Evolutionary conservation across 257 asterid genomes (phyloP), one percentile per base, ranked within the genome.

Genomic region (Fraxinus cuspidata): DNA sequence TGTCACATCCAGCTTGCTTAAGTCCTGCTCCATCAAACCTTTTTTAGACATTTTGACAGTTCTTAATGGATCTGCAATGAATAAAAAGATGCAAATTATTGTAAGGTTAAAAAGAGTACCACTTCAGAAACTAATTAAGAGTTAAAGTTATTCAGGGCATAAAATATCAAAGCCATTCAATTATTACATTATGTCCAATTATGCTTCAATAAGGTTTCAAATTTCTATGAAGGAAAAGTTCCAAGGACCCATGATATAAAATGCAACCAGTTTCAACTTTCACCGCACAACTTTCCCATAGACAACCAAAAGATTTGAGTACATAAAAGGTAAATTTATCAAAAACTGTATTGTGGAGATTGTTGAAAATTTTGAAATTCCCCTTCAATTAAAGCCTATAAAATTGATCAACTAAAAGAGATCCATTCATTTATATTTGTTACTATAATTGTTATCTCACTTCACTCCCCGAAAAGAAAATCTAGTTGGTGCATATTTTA

Each of bases 21-120:
- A 76, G 73, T 95, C 98, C 89, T 95, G 98, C 89, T 94, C 97
- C 98, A 95, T 95, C 84, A 95, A 86, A 5, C 99, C 99, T 81
- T 91, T 95, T 77, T 85, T 87, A 81, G 98, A 86, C 98, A 95
- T 95, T 67, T 85, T 92, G 77, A 79, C 79, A 73, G 77, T 51
- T 85, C 74, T 78, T 65, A 63, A 38, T 25, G 67, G 65, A 51
- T 56, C 71, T 79, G 34, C 80, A 74, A 38, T 60, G 73, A 65
- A 73, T 76, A 37, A 27, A 60, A 70, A 80, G 74, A 53, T 25
- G 70, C 60, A 56, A 78, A 70, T 18, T 58, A 76, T 66, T 63
- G 67, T 21, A 16, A 63, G 27, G 70, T 77, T 23, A 13, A 71
- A 70, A 6, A 72, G 8, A 38, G 74, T 19, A 71, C 65, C 23